Evolutionary conservation across 495 filamentous ascomycete genomes (phyloP), one percentile per base, ranked within the genome.

Genomic region (Lasiosphaeriaceae sp.): DNA sequence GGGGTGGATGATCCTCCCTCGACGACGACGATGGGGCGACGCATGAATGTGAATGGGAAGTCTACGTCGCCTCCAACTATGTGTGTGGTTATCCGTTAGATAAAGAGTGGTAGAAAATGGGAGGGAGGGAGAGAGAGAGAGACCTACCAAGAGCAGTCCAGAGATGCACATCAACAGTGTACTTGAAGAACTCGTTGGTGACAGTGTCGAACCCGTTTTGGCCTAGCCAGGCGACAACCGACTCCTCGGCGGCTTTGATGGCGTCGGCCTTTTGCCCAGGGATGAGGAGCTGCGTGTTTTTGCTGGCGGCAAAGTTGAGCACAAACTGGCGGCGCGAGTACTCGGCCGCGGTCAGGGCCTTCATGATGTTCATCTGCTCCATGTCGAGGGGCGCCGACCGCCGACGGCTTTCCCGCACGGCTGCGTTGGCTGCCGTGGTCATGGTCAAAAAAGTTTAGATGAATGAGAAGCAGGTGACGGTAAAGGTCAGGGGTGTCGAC

Each of bases 251-350:
- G 14, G 56, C 57, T 53, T 70, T 70, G 43, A 68, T 65, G 9
- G 61, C 66, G 12, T 61, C 57, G 1, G 66, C 55, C 54, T 70
- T 70, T 22, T 63, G 57, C 3, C 67, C 67, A 1, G 67, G 67
- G 19, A 70, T 55, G n/a, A 70, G 63, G 12, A 70, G 67, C n/a
- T 49, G 45, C 4, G 64, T 63, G 17, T 68, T 50, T 34, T 46
- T 54, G 51, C 66, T 70, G 35, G 67, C 58, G 31, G 67, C 66
- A 50, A 60, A 70, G 52, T 68, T 70, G 52, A 70, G 51, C 14
- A 70, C 58, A 45, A 70, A 70, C 57, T 70, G 67, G 21, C 67
- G 58, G 1, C 67, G 47, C 9, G 67, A 70, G 37, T 70, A 60
- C 52, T 70, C 67, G 35, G 67, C 67, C 1, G 67, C 66, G 16